A percentile compares a stretch with the other conserved stretches of the same genome.
These are phyloP conservation scores for Streptanthus diversifolius DNA, from an alignment of 345 rosid species.

Conservation along the genomic window DNA sequence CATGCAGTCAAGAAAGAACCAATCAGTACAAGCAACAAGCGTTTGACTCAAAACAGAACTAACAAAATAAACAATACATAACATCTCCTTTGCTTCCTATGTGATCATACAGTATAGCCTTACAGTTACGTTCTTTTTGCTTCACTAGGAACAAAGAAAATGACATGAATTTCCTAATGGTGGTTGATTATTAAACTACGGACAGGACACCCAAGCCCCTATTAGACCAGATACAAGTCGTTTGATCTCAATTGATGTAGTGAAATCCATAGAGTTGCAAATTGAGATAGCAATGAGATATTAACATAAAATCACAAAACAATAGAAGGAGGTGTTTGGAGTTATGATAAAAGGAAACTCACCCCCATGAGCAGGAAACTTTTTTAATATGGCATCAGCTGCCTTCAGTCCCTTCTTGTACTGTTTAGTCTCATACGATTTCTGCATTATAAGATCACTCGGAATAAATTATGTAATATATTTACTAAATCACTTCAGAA, in stretches of 20 bases:
- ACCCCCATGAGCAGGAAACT: conserved; percentile 99
- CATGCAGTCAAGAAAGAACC: not conserved
- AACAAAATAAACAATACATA: not conserved
- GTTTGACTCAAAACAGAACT: not conserved
- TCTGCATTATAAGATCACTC: conserved; percentile 46
- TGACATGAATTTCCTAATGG: not conserved
- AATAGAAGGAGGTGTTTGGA: not conserved
- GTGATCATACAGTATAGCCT: conserved; percentile 5
- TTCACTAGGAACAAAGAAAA: not conserved
- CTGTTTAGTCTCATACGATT: conserved; percentile 97
- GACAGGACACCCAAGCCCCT: not conserved
- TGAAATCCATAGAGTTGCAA: not conserved
- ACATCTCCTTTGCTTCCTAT: not conserved
- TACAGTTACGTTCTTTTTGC: not conserved
- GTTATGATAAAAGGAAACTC: conserved; percentile 18
- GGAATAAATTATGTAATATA: not conserved
- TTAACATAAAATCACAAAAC: not conserved
- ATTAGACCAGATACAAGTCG: not conserved
- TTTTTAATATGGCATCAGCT: conserved; percentile 94
- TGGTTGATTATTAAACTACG: not conserved
- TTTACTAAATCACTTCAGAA: not conserved
- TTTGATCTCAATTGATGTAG: not conserved
- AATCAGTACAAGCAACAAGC: conserved; percentile 3
- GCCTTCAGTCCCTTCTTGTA: conserved; percentile 98
- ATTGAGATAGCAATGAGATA: not conserved